Conservation (phyloP, 1,139 yeast species). For the Hemisphaericaspora xylanilytica region DNA sequence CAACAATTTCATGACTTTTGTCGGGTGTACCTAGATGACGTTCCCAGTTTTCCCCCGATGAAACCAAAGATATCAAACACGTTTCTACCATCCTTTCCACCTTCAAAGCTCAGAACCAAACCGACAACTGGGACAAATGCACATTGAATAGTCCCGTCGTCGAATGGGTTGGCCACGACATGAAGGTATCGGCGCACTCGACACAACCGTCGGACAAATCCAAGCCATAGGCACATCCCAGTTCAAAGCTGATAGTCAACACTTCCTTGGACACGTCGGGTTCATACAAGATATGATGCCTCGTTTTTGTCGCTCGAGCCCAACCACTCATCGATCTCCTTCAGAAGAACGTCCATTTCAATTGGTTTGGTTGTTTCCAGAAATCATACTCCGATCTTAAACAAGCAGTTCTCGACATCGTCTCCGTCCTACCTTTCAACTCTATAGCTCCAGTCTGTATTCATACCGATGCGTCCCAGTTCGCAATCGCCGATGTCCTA, state of each 20-base stretch:
- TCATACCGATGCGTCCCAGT: neutral
- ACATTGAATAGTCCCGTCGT: neutral
- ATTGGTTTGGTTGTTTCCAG: neutral
- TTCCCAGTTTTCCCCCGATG: neutral
- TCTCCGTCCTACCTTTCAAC: neutral
- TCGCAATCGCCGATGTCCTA: neutral
- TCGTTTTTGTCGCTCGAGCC: neutral
- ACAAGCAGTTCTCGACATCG: neutral
- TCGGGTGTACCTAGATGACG: neutral
- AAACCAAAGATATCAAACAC: neutral
- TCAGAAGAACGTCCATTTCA: neutral
- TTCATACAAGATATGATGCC: neutral
- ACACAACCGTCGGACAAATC: neutral
- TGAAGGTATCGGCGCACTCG: neutral
- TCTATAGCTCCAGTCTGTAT: neutral
- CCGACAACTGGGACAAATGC: neutral
- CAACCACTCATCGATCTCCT: neutral
- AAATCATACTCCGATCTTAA: neutral
- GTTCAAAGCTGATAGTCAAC: neutral
- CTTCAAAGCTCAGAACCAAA: neutral
- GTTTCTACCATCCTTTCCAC: neutral
- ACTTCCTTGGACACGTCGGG: neutral
- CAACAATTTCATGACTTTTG: neutral
- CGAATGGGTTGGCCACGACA: neutral
- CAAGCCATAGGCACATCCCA: neutral